Conservation (phyloP, 352 stramenopile genomes). For the Phytophthora syringae region DNA sequence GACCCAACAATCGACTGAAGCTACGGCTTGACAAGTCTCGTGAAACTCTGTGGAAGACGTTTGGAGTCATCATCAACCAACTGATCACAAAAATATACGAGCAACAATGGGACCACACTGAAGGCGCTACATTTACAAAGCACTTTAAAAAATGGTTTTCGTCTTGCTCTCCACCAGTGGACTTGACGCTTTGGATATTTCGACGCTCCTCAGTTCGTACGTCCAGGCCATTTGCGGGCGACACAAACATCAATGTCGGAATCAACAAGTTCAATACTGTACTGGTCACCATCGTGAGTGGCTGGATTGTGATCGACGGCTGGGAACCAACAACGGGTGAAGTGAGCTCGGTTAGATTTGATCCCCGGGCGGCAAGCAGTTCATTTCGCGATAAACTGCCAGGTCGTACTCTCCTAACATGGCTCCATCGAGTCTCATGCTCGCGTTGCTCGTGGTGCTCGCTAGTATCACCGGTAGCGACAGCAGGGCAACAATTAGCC, state of each 20-base stretch:
- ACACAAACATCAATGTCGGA: too few species aligned
- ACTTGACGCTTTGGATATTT: slow-evolving; percentile 50
- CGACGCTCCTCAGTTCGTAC: slow-evolving; percentile 40
- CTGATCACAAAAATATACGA: slow-evolving; percentile 48
- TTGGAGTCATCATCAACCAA: slow-evolving; percentile 64
- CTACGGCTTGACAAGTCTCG: slow-evolving; percentile 27
- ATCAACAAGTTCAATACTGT: too few species aligned
- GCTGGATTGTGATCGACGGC: slow-evolving; percentile 2
- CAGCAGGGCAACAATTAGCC: background rate
- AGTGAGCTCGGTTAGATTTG: slow-evolving; percentile 14
- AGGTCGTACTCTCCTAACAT: too few species aligned
- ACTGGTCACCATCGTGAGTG: background rate
- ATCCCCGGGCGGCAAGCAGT: too few species aligned
- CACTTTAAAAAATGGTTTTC: slow-evolving; percentile 41
- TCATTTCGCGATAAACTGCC: too few species aligned
- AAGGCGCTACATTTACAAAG: slow-evolving; percentile 38
- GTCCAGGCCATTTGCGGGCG: slow-evolving; percentile 59
- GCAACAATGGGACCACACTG: slow-evolving; percentile 35
- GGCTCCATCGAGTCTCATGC: slow-evolving; percentile 1
- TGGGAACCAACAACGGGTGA: slow-evolving; percentile 9
- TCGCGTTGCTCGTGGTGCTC: background rate
- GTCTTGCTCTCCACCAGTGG: slow-evolving; percentile 36
- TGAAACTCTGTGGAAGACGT: slow-evolving; percentile 56
- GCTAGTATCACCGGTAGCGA: background rate
- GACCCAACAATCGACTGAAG: slow-evolving; percentile 9